A percentile compares a stretch with the other conserved stretches of the same genome.
Evolutionary conservation across 371 early-diverging fungal genomes (phyloP).

Genomic region (Gilbertella persicaria): DNA sequence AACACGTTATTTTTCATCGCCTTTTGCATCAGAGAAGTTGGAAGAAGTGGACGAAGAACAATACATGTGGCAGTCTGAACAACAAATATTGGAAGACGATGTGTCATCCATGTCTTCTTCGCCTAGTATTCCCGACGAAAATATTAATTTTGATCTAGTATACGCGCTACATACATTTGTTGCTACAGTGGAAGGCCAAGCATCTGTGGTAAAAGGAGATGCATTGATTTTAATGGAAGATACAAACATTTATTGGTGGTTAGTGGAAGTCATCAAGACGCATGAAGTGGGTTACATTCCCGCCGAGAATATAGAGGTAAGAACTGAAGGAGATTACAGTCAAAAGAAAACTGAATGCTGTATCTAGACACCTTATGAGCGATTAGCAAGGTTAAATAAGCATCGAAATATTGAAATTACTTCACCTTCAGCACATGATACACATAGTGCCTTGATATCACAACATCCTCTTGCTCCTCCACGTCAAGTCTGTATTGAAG

Average conservation of each 20-base stretch:
- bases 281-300: slow-evolving; percentile 95
- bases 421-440: slow-evolving; percentile 38
- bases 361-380: slow-evolving; percentile 80
- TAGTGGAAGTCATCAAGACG: slow-evolving; percentile 85
- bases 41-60: slow-evolving; percentile 30
- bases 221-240: slow-evolving; percentile 90
- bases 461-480: slow-evolving; percentile 7
- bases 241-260: slow-evolving; percentile 97
- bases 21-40: slow-evolving; percentile 15
- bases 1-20: slow-evolving; percentile 12
- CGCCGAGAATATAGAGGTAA: slow-evolving; percentile 92
- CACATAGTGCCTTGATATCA: neutral
- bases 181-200: slow-evolving; percentile 93
- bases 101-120: slow-evolving; percentile 55
- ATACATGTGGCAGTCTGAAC: slow-evolving; percentile 18
- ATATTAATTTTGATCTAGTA: slow-evolving; percentile 75
- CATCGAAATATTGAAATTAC: slow-evolving; percentile 78
- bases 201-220: slow-evolving; percentile 88
- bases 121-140: slow-evolving; percentile 71
- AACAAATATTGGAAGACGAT: slow-evolving; percentile 34
- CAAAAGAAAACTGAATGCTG: neutral
- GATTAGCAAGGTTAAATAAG: slow-evolving; percentile 87
- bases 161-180: slow-evolving; percentile 96
- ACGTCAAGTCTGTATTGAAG: slow-evolving; percentile 42
- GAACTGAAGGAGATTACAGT: too few relatives aligned